Percentiles rank a stretch among this genome's conserved stretches.
phyloP scores from a whole-genome alignment of 2,329 filamentous ascomycete species.

The Exophiala sp. region DNA sequence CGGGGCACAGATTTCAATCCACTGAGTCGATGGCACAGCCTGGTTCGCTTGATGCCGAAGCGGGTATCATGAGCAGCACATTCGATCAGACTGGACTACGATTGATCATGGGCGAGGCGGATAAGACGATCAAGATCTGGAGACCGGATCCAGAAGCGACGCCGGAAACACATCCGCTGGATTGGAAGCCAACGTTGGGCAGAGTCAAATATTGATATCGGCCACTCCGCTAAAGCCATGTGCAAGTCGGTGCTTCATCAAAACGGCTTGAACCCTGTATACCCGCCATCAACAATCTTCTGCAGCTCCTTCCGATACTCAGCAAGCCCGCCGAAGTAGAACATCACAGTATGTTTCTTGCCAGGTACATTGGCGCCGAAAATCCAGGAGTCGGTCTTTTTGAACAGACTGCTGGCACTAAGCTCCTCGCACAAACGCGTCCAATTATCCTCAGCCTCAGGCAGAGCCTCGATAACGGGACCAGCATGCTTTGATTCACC shows the following conservation, averaged over 20 bases:
- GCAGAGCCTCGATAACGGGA: conserved; percentile 47
- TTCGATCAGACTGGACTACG: conserved; percentile 87
- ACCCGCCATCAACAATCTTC: conserved; percentile 16
- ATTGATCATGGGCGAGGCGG: conserved; percentile 89
- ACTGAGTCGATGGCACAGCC: conserved; percentile 91
- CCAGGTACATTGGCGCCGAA: conserved; percentile 56
- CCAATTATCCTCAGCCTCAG: conserved; percentile 48
- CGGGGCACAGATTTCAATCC: conserved; percentile 84
- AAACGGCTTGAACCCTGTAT: conserved; percentile 13
- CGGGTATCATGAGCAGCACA: conserved; percentile 88
- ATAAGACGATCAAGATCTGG: conserved; percentile 99
- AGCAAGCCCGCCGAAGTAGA: conserved; percentile 26
- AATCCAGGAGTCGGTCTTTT: conserved; percentile 51
- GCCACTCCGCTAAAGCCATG: no score
- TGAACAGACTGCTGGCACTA: conserved; percentile 39
- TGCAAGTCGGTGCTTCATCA: no score
- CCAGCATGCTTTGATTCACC: neutral
- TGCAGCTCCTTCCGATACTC: conserved; percentile 14
- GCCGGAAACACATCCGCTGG: conserved; percentile 82
- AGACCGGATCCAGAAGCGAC: conserved; percentile 89
- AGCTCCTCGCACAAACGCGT: conserved; percentile 42
- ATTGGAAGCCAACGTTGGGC: conserved; percentile 82
- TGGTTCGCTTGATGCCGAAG: conserved; percentile 87
- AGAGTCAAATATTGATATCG: conserved; percentile 64
- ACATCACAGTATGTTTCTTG: conserved; percentile 36